These are phyloP conservation scores for Mycena kentingensis DNA, from an alignment of 768 basidiomycete species.

Conservation along the genomic window DNA sequence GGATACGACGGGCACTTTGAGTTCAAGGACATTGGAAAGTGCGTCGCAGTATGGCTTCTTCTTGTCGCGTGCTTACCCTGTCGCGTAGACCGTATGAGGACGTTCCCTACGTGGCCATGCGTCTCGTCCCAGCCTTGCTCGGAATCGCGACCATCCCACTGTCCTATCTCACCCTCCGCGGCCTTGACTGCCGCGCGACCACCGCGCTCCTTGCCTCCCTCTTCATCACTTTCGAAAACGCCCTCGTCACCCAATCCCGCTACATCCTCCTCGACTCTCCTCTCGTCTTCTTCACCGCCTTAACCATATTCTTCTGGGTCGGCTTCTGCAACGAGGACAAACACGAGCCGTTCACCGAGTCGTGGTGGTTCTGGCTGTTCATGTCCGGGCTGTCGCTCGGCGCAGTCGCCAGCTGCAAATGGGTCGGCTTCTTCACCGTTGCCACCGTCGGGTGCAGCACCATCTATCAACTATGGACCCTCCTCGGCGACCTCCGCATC, in stretches of 20 bases:
- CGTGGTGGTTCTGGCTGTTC: constrained; percentile 93
- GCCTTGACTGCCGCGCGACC: constrained; percentile 87
- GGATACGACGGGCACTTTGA: constrained; percentile 94
- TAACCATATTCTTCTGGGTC: constrained; percentile 84
- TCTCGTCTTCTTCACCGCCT: constrained; percentile 96
- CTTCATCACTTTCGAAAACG: constrained; percentile 96
- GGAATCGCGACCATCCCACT: constrained; percentile 90
- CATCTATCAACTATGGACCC: constrained; percentile 81
- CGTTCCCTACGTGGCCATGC: constrained; percentile 97
- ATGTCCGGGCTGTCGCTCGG: constrained; percentile 89
- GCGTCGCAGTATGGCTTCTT: constrained; percentile 30
- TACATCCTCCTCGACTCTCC: constrained; percentile 97
- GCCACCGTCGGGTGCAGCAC: constrained; percentile 90
- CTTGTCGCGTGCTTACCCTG: constrained; percentile 2
- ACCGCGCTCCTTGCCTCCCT: constrained; percentile 89
- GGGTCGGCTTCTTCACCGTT: constrained; percentile 98
- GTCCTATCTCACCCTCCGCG: constrained; percentile 91
- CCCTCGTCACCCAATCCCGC: constrained; percentile 91
- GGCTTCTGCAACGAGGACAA: constrained; percentile 92
- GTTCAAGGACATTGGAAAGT: constrained; percentile 98
- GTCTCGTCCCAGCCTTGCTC: constrained; percentile 87
- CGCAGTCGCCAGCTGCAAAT: constrained; percentile 92
- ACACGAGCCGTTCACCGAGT: constrained; percentile 74
- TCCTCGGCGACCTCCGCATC: constrained; percentile 85
- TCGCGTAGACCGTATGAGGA: constrained; percentile 69